A percentile compares a stretch with the other conserved stretches of the same genome.
phyloP scores from a whole-genome alignment of 306 rosid species.

The Cercis canadensis region DNA sequence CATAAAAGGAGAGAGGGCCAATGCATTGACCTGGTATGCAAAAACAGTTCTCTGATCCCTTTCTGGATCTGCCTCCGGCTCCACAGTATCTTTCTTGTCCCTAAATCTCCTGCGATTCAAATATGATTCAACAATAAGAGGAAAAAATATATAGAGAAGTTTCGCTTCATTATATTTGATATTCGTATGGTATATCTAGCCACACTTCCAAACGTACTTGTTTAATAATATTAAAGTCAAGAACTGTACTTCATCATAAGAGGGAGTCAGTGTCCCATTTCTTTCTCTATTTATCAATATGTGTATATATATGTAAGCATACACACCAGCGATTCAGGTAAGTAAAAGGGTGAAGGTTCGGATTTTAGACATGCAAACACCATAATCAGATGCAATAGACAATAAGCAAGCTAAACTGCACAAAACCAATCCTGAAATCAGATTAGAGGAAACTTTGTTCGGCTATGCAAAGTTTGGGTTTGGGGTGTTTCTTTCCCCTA shows the following conservation, averaged over 20 bases:
- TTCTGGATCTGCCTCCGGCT: conserved; percentile 99
- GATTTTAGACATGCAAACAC: conserved; percentile 1
- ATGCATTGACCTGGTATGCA: conserved; percentile 84
- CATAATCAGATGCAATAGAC: not conserved
- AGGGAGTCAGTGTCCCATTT: not conserved
- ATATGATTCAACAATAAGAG: conserved; percentile 27
- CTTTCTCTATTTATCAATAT: too few species aligned
- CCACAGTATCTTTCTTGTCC: conserved; percentile 83
- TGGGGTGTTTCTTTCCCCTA: too few species aligned
- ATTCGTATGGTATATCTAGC: not conserved
- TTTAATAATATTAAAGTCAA: not conserved
- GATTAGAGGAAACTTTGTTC: too few species aligned
- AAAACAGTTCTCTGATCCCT: conserved; percentile 99
- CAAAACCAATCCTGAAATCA: not conserved
- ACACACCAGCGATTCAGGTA: too few species aligned
- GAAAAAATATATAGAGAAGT: conserved; percentile 3
- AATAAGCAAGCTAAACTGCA: conserved; percentile 2
- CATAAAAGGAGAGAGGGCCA: not conserved
- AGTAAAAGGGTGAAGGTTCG: not conserved
- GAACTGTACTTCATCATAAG: not conserved
- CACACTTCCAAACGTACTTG: not conserved
- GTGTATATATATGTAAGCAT: too few species aligned
- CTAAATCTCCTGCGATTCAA: conserved; percentile 74
- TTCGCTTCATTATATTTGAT: not conserved
- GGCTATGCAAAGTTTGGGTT: too few species aligned